Conservation (phyloP, 257 asterid species). For the Solanum virginianum region DNA sequence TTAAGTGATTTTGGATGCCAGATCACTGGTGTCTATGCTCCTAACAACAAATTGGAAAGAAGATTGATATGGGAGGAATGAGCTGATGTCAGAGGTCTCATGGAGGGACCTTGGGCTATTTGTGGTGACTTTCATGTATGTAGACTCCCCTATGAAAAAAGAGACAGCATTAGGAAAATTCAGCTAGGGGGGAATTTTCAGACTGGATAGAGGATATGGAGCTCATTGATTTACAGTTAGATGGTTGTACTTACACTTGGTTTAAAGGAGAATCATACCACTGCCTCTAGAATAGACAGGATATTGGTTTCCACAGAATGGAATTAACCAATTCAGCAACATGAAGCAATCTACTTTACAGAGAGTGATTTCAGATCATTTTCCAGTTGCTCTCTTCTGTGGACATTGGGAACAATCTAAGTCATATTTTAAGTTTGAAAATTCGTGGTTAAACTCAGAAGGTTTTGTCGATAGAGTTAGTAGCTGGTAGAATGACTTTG, state of each 20-base stretch:
- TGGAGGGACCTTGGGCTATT: too few species aligned
- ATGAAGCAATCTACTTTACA: too few species aligned
- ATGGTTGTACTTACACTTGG: too few species aligned
- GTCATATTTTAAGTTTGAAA: background rate
- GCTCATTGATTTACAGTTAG: background rate
- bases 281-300: background rate
- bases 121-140: too few species aligned
- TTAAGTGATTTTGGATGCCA: background rate
- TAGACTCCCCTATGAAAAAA: too few species aligned
- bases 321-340: background rate
- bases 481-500: too few species aligned
- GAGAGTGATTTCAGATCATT: background rate
- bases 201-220: too few species aligned
- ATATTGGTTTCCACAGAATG: background rate
- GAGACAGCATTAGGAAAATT: too few species aligned
- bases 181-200: too few species aligned
- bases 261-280: background rate
- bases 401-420: background rate
- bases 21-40: background rate
- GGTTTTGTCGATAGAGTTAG: background rate
- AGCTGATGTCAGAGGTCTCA: too few species aligned
- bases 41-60: background rate
- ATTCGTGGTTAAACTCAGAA: too few species aligned
- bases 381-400: background rate
- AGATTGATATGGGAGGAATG: too few species aligned